Conservation (phyloP, 441 rosid genomes). For the Melianthus villosus region DNA sequence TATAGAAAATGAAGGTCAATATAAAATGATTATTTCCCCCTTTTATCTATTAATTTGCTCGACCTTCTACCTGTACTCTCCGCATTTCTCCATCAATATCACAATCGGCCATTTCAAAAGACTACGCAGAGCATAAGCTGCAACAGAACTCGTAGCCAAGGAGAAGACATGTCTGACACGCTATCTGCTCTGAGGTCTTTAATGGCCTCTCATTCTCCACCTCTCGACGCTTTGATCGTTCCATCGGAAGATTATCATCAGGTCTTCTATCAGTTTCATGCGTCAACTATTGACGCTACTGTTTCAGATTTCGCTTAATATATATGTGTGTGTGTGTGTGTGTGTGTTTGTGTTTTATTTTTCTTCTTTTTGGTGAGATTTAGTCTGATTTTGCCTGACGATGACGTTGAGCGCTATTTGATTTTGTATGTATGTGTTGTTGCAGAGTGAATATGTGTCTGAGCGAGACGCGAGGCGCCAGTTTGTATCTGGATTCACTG, state of each 20-base stretch:
- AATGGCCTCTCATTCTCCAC: slow-evolving; percentile 86
- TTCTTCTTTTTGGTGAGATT: neutral
- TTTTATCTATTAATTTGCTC: no score
- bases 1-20: no score
- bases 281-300: neutral
- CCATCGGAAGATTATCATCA: slow-evolving; percentile 93
- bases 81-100: no score
- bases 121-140: no score
- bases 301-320: slow-evolving; percentile 3
- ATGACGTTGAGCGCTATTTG: neutral
- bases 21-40: no score
- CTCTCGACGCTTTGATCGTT: slow-evolving; percentile 66
- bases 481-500: slow-evolving; percentile 80
- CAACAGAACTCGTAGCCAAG: no score
- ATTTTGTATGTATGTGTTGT: no score
- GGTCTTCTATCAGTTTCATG: slow-evolving; percentile 19
- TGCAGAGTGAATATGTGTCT: slow-evolving; percentile 84
- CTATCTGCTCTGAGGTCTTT: slow-evolving; percentile 59
- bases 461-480: slow-evolving; percentile 65
- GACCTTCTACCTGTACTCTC: no score
- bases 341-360: neutral
- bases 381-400: neutral
- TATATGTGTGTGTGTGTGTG: neutral
- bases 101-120: no score
- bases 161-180: no score